Percentiles rank a stretch among this genome's conserved stretches.
These are phyloP conservation scores for Fusarium poae DNA, from an alignment of 2,329 filamentous ascomycete species.

Conservation along the genomic window DNA sequence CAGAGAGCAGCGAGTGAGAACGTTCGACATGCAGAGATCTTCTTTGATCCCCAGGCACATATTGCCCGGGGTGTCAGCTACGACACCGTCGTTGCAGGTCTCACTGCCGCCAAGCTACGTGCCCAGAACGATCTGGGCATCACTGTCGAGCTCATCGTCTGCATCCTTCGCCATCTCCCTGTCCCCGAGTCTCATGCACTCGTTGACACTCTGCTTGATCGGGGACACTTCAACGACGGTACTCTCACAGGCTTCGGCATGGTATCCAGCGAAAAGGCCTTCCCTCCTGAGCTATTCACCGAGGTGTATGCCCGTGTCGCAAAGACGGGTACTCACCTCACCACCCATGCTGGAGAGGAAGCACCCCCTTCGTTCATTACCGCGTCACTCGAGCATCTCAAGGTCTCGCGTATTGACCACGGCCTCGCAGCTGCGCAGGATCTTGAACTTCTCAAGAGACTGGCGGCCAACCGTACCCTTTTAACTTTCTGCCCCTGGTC, in stretches of 20 bases:
- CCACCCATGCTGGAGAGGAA: slow-evolving; percentile 82
- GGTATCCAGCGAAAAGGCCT: slow-evolving; percentile 72
- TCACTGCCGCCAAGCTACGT: slow-evolving; percentile 69
- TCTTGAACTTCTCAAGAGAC: slow-evolving; percentile 66
- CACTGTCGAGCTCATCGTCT: slow-evolving; percentile 75
- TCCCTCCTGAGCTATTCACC: slow-evolving; percentile 70
- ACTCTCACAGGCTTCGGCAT: slow-evolving; percentile 74
- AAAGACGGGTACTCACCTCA: slow-evolving; percentile 69
- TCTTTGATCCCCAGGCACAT: slow-evolving; percentile 86
- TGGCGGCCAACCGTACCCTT: slow-evolving; percentile 70
- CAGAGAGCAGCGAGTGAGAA: slow-evolving; percentile 71
- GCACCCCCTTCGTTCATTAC: slow-evolving; percentile 75
- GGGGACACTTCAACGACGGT: slow-evolving; percentile 63
- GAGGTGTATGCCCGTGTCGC: slow-evolving; percentile 66
- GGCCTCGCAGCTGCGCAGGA: slow-evolving; percentile 76
- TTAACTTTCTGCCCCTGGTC: slow-evolving; percentile 80
- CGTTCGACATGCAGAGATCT: slow-evolving; percentile 80
- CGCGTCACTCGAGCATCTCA: slow-evolving; percentile 71
- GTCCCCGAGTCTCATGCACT: slow-evolving; percentile 65
- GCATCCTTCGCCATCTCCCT: slow-evolving; percentile 78
- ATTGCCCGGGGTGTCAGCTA: slow-evolving; percentile 72
- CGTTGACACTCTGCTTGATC: slow-evolving; percentile 49
- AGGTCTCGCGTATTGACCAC: slow-evolving; percentile 78
- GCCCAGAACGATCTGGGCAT: slow-evolving; percentile 74
- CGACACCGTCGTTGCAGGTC: slow-evolving; percentile 73